Evolutionary conservation across 768 basidiomycete species (phyloP), one percentile per base, ranked within the genome.

Genomic region (Rhizopogon salebrosus): DNA sequence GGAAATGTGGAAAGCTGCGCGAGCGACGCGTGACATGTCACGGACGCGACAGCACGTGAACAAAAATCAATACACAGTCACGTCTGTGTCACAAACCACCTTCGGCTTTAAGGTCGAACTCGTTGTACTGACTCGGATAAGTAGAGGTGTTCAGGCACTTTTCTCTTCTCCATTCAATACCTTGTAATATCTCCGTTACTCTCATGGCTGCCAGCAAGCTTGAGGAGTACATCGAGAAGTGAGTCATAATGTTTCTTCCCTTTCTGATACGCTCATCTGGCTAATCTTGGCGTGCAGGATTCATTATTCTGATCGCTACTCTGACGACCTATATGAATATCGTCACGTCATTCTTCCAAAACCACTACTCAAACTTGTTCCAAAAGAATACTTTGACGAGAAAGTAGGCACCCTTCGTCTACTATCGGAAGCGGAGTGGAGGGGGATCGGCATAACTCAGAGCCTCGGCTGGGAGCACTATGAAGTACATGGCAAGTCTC

Each of bases 391-490:
- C 63, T 94, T 92, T 66, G 84, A 80, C 38, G 80, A 83, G 54
- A 88, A 92, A 57, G 77, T 82, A 38, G 90, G 91, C 5, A 82
- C 86, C 4, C 77, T 98, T 50, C 82, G 94, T 3, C 80, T 98
- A 38, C 73, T 98, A 52, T 68, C 80, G 3, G 95, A 99, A 65
- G 71, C 79, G 39, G 97, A 99, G 70, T 99, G 95, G 95, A 80
- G 95, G 66, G 89, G 90, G 0, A 92, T 99, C 52, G 95, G 95
- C 8, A 95, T 98, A 57, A 89, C 88, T 38, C 95, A 99, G 72
- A 94, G 91, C 69, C 75, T 95, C 22, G 95, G 95, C 3, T 98
- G 95, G 94, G 89, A 92, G 64, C 94, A 97, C 62, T 98, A 95
- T 62, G 94, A 95, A 75, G 90, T 95, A n/a, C 95, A 98, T 63